These are phyloP conservation scores for Rhizophora mangle DNA, from an alignment of 345 rosid species.

Conservation along the genomic window DNA sequence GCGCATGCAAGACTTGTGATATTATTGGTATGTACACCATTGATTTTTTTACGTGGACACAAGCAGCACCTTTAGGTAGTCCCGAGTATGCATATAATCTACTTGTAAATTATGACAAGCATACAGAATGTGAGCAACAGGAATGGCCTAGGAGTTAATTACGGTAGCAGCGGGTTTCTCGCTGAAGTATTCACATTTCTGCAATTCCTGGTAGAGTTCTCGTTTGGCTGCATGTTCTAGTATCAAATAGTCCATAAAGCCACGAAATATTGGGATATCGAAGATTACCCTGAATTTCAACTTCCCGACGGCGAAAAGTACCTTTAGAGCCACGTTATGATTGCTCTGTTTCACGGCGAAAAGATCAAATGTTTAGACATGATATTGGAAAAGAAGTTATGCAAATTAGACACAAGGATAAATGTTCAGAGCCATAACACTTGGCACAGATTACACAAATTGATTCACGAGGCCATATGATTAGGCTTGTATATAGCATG, in stretches of 20 bases:
- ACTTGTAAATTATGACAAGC: neutral
- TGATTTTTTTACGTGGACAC: too few species aligned
- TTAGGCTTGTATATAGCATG: too few species aligned
- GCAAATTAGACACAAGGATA: too few species aligned
- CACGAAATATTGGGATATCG: conserved; percentile 81
- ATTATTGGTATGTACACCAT: too few species aligned
- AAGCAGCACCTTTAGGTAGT: too few species aligned
- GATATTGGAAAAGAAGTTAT: neutral
- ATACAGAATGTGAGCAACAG: neutral
- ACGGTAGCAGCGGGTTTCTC: conserved; percentile 92
- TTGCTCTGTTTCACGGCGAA: conserved; percentile 59
- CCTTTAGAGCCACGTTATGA: conserved; percentile 88
- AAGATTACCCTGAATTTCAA: conserved; percentile 95
- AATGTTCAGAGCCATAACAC: too few species aligned
- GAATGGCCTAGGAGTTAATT: conserved; percentile 24
- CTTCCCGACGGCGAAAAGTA: conserved; percentile 86
- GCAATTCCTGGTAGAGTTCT: conserved; percentile 84
- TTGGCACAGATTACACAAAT: too few species aligned
- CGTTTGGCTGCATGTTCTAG: conserved; percentile 87
- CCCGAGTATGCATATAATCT: too few species aligned
- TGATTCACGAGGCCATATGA: too few species aligned
- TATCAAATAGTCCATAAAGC: conserved; percentile 82
- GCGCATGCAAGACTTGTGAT: too few species aligned
- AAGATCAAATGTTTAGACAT: neutral
- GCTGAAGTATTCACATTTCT: conserved; percentile 80